Evolutionary conservation across 2,329 filamentous ascomycete genomes (phyloP), one percentile per base, ranked within the genome.

Genomic region (Tolypocladium tropicale): DNA sequence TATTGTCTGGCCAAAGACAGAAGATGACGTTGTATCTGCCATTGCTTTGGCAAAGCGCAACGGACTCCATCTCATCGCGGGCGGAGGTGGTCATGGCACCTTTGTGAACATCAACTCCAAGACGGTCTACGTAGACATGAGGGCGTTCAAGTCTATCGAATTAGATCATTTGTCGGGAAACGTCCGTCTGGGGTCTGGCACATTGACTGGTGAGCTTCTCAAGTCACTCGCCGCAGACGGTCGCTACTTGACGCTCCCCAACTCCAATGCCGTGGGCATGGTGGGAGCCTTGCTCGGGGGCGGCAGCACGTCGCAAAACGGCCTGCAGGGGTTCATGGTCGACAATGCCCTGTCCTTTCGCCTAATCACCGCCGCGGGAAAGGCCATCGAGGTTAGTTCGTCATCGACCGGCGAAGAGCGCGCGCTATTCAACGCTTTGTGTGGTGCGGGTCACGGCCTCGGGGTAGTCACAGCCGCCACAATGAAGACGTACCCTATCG

Each of bases 361-460:
- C 1, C 28, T 72, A 4, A 52, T 72, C 3, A 67, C 65, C 0
- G 59, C 63, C 1, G 30, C 51, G 4, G 63, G 64, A 0, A 53
- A 61, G 0, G 3, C 59, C 0, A 4, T 65, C 0, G 58, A 64
- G 1, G 54, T 68, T 0, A 57, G 54, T 18, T 25, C 56, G 2
- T 56, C 61, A 1, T 66, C 64, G 0, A 57, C 55, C 0, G 62
- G 58, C 1, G 63, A 64, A 2, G 66, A 70, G 2, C 59, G 60
- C 9, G 55, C 56, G 0, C 57, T 73, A 0, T 73, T 69, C 58
- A 58, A 68, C 11, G 61, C 61, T 2, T 59, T 73, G 1, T 61
- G 69, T 18, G 71, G 71, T 2, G 69, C 65, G 6, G 71, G 71
- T 0, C 67, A 68, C 25, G 71, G 71, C 0, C 54, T 73, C 0